phyloP scores from a whole-genome alignment of 129 eudicot species.

The Pseudognaphalium luteoalbum region DNA sequence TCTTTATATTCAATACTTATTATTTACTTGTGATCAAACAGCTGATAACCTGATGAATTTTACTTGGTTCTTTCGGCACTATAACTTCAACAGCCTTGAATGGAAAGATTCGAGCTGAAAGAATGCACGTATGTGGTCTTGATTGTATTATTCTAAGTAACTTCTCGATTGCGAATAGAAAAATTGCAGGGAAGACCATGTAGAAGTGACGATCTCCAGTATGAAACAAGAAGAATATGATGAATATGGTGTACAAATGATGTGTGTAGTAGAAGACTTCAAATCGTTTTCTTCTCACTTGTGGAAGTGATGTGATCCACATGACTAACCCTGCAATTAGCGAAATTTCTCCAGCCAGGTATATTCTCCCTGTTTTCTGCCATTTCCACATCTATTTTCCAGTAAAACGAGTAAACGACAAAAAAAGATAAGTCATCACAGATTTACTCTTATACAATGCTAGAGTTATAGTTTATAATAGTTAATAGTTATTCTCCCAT shows the following conservation, averaged over 20 bases:
- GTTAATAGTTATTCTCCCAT: background rate
- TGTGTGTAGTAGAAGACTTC: slow-evolving; percentile 84
- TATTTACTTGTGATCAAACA: slow-evolving; percentile 8
- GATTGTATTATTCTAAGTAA: slow-evolving; percentile 70
- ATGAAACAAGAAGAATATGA: slow-evolving; percentile 83
- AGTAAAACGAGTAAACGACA: slow-evolving; percentile 9
- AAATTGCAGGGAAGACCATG: slow-evolving; percentile 72
- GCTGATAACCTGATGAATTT: background rate
- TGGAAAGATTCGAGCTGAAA: slow-evolving; percentile 78
- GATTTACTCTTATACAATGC: background rate
- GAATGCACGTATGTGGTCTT: slow-evolving; percentile 60
- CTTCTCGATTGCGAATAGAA: slow-evolving; percentile 73
- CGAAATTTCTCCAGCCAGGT: slow-evolving; percentile 88
- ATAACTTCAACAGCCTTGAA: slow-evolving; percentile 60
- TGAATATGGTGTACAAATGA: slow-evolving; percentile 67
- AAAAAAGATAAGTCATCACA: background rate
- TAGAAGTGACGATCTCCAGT: slow-evolving; percentile 90
- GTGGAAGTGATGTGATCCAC: slow-evolving; percentile 87
- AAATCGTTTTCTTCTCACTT: slow-evolving; percentile 70
- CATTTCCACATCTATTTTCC: slow-evolving; percentile 73
- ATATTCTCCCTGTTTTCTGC: slow-evolving; percentile 80
- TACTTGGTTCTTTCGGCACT: slow-evolving; percentile 87
- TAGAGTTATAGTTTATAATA: background rate
- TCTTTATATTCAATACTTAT: background rate
- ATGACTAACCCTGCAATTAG: slow-evolving; percentile 61